These are phyloP conservation scores for Nevesoporus exiguus DNA, from an alignment of 768 basidiomycete species.

Conservation along the genomic window DNA sequence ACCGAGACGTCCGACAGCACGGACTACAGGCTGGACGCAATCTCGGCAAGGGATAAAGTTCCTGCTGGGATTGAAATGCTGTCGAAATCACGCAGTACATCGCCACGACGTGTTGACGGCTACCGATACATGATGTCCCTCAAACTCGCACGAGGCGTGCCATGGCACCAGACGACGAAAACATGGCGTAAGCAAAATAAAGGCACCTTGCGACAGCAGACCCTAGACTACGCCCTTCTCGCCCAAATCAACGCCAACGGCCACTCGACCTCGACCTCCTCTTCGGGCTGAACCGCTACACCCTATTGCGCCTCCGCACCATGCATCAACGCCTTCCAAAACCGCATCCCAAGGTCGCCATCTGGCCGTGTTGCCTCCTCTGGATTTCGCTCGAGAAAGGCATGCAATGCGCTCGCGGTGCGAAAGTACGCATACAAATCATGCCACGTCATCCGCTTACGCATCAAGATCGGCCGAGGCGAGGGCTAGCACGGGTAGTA, in stretches of 20 bases:
- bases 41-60: too few species aligned
- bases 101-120: too few species aligned
- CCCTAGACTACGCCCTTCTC: conserved; percentile 10
- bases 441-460: conserved; percentile 59
- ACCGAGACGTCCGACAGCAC: too few species aligned
- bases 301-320: conserved; percentile 32
- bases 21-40: too few species aligned
- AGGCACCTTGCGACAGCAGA: too few species aligned
- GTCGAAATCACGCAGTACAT: too few species aligned
- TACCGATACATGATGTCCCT: too few species aligned
- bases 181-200: too few species aligned
- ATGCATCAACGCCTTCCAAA: conserved; percentile 53
- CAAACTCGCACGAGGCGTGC: too few species aligned
- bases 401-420: conserved; percentile 68
- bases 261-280: conserved; percentile 41
- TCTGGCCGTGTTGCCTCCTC: conserved; percentile 46
- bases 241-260: conserved; percentile 35
- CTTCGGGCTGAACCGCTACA: conserved; percentile 11
- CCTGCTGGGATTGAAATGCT: too few species aligned
- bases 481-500: conserved; percentile 38
- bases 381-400: conserved; percentile 62
- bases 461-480: conserved; percentile 48
- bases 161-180: too few species aligned
- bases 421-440: conserved; percentile 64
- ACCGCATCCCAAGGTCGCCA: conserved; percentile 63